Percentiles rank a stretch among this genome's conserved stretches.
Evolutionary conservation across 2,329 filamentous ascomycete genomes (phyloP).

Genomic region (Colletotrichum scovillei): DNA sequence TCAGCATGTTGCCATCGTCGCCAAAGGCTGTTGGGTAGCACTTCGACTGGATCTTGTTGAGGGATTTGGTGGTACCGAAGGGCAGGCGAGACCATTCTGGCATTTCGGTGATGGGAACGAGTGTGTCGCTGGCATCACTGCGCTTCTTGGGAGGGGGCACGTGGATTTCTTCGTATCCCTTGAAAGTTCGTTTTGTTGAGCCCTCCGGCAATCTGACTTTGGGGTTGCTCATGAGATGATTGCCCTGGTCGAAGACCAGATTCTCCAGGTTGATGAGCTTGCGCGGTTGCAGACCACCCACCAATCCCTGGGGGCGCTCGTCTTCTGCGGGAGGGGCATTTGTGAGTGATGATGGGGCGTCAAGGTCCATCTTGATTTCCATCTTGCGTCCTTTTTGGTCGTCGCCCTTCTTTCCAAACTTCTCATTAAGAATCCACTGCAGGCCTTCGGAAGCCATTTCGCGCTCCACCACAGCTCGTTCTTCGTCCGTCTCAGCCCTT

Average conservation of each 20-base stretch:
- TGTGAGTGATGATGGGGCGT: slow-evolving; percentile 72
- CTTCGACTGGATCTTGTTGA: slow-evolving; percentile 96
- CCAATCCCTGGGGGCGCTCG: slow-evolving; percentile 74
- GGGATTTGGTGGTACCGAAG: slow-evolving; percentile 85
- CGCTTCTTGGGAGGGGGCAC: slow-evolving; percentile 93
- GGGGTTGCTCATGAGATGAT: slow-evolving; percentile 99
- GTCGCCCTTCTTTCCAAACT: slow-evolving; percentile 77
- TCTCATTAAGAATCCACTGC: slow-evolving; percentile 86
- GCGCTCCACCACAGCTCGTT: slow-evolving; percentile 81
- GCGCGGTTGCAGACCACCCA: slow-evolving; percentile 87
- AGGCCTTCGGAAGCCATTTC: slow-evolving; percentile 93
- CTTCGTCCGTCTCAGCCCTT: slow-evolving; percentile 81
- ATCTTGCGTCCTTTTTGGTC: slow-evolving; percentile 73
- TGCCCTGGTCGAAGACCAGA: slow-evolving; percentile 95
- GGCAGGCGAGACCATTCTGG: slow-evolving; percentile 92
- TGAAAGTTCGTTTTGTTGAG: slow-evolving; percentile 94
- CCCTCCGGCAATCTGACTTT: slow-evolving; percentile 94
- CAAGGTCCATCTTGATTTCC: slow-evolving; percentile 96
- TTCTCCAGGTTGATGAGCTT: slow-evolving; percentile 95
- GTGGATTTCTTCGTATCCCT: slow-evolving; percentile 98
- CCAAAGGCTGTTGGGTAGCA: slow-evolving; percentile 93
- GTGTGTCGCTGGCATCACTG: slow-evolving; percentile 80
- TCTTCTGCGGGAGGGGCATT: slow-evolving; percentile 55
- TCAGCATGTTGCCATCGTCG: slow-evolving; percentile 96
- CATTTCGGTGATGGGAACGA: slow-evolving; percentile 87